Evolutionary conservation across 805 yeast species (phyloP).

Genomic region (Candida odintsovae): DNA sequence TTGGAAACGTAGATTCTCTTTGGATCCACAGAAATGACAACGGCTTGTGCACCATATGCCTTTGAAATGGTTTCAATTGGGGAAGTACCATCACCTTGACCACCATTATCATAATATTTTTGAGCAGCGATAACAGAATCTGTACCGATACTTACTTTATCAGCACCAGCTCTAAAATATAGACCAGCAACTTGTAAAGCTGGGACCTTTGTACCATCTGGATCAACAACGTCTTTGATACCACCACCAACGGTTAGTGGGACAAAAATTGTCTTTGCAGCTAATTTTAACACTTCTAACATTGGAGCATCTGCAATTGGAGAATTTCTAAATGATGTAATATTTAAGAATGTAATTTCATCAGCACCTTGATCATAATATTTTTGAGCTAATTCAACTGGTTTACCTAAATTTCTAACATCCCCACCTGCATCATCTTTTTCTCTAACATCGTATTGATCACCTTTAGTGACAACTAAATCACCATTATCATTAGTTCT

Average conservation of each 20-base stretch:
- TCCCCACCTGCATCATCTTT: slow-evolving; percentile 45
- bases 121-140: slow-evolving; percentile 95
- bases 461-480: slow-evolving; percentile 96
- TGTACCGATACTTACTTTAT: slow-evolving; percentile 95
- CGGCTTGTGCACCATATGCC: slow-evolving; percentile 95
- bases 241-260: slow-evolving; percentile 99
- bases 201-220: slow-evolving; percentile 70
- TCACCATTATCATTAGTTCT: slow-evolving; percentile 93
- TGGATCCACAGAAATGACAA: slow-evolving; percentile 97
- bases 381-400: slow-evolving; percentile 87
- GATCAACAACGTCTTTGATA: slow-evolving; percentile 83
- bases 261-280: slow-evolving; percentile 90
- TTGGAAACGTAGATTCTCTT: slow-evolving; percentile 70
- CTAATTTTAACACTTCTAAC: slow-evolving; percentile 77
- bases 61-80: slow-evolving; percentile 92
- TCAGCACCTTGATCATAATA: slow-evolving; percentile 96
- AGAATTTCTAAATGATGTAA: slow-evolving; percentile 92
- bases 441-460: slow-evolving; percentile 95
- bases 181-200: slow-evolving; percentile 88
- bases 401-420: slow-evolving; percentile 93
- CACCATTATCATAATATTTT: slow-evolving; percentile 56
- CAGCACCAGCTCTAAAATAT: slow-evolving; percentile 96
- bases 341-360: slow-evolving; percentile 90
- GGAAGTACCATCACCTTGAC: slow-evolving; percentile 59
- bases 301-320: slow-evolving; percentile 93